Evolutionary conservation across 2,329 filamentous ascomycete species (phyloP), one percentile per base, ranked within the genome.

Genomic region (Exophiala oligosperma): DNA sequence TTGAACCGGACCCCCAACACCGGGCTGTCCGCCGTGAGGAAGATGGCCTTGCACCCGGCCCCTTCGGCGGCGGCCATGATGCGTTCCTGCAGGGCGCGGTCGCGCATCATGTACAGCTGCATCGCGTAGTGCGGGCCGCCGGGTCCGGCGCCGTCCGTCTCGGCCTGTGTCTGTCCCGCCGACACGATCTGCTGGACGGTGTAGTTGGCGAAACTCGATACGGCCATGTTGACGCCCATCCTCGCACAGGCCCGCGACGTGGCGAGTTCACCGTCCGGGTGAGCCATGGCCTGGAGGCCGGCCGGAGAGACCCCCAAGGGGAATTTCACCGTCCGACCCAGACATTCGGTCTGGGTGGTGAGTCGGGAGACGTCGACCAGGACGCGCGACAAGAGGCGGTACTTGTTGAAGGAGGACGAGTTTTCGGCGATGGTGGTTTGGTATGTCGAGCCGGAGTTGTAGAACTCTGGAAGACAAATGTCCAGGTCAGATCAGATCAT

Each of bases 21-120:
- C 0, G 81, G 80, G 0, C 74, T 74, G 63, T 83, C 81, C 6
- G 79, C 78, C 0, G 81, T 80, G 3, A 84, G 69, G 43, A 83
- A 73, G 17, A 83, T 71, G 1, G 80, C 80, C 53, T 76, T 77
- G 66, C 77, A 81, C 4, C 79, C 78, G 2, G 74, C 71, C 26
- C 64, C 67, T 70, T 81, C 73, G 40, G 71, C 77, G 67, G 51
- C 72, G 67, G 58, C 72, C 63, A 57, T 57, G 40, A 81, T 64
- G 47, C 76, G 72, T 21, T 74, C 51, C 1, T 74, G 78, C 2
- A 76, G 70, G 0, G 67, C 63, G 4, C 79, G 73, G 66, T 62
- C 55, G 14, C 52, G 47, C 59, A 64, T 60, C 8, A 46, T 56
- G 58, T 60, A 59, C 50, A 64, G 37, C 44, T 64, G 61, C 52